Conservation (phyloP, 176 grass and related monocot genomes). For the Neostapfia colusana region DNA sequence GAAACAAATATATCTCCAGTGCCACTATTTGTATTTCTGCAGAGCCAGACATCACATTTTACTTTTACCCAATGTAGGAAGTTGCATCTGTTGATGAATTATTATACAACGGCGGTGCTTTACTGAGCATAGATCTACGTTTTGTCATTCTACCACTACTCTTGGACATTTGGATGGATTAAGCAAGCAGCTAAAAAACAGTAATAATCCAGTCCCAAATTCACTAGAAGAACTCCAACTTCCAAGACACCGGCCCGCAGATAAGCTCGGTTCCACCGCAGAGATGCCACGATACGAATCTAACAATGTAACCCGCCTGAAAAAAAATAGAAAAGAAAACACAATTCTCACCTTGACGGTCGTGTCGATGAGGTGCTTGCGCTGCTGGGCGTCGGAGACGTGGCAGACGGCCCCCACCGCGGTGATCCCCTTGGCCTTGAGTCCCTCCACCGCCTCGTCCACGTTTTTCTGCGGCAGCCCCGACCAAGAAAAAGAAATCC, state of each 20-base stretch:
- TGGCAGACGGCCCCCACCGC: conserved; percentile 74
- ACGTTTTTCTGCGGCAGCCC: conserved; percentile 74
- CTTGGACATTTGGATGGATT: neutral
- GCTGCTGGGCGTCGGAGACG: conserved; percentile 73
- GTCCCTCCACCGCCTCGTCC: conserved; percentile 65
- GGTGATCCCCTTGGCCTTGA: conserved; percentile 71
- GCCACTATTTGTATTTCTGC: neutral
- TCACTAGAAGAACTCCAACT: neutral
- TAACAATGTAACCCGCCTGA: neutral
- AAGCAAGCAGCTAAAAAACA: neutral
- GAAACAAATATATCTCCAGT: neutral
- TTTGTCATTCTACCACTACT: neutral
- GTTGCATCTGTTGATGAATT: neutral
- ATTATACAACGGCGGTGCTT: neutral
- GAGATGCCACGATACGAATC: neutral
- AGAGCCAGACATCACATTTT: neutral
- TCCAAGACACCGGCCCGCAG: neutral
- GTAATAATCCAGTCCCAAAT: neutral
- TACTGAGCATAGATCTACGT: too few relatives aligned
- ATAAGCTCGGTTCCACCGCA: neutral
- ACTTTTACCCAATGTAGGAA: neutral
- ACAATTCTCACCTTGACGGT: conserved; percentile 60
- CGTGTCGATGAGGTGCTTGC: conserved; percentile 71
- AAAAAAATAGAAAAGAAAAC: neutral
- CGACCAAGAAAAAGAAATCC: neutral